These are phyloP conservation scores for Alopecurus myosuroides DNA, from an alignment of 176 grass and related monocot genomes.

Conservation along the genomic window DNA sequence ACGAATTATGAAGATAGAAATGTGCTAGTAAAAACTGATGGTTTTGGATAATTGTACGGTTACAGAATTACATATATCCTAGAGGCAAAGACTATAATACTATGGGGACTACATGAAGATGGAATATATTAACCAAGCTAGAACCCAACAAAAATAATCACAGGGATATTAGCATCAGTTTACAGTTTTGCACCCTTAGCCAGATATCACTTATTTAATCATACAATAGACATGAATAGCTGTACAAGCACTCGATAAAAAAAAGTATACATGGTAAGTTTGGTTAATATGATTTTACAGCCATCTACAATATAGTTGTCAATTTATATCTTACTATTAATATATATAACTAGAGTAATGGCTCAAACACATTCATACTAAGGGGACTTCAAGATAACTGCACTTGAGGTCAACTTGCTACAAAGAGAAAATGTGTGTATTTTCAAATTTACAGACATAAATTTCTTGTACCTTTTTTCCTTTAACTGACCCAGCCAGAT, in stretches of 20 bases:
- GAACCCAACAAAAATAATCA: background rate
- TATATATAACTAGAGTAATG: background rate
- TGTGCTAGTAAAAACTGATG: background rate
- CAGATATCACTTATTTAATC: background rate
- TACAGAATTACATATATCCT: background rate
- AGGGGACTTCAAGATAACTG: background rate
- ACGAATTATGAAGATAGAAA: background rate
- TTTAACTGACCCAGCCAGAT: constrained; percentile 75
- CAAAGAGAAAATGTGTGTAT: background rate
- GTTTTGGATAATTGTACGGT: background rate
- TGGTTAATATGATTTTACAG: background rate
- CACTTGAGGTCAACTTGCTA: background rate
- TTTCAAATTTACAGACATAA: background rate
- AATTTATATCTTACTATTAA: background rate
- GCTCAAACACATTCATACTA: background rate
- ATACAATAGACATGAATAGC: background rate
- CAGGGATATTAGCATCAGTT: background rate
- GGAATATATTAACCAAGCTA: background rate
- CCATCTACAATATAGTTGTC: background rate
- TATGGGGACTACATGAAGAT: background rate
- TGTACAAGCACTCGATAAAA: background rate
- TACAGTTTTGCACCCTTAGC: background rate
- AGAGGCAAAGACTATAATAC: background rate
- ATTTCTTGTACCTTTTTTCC: constrained; percentile 55
- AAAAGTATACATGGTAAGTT: background rate